These are phyloP conservation scores for Alternaria arborescens DNA, from an alignment of 2,329 filamentous ascomycete genomes.

Conservation along the genomic window DNA sequence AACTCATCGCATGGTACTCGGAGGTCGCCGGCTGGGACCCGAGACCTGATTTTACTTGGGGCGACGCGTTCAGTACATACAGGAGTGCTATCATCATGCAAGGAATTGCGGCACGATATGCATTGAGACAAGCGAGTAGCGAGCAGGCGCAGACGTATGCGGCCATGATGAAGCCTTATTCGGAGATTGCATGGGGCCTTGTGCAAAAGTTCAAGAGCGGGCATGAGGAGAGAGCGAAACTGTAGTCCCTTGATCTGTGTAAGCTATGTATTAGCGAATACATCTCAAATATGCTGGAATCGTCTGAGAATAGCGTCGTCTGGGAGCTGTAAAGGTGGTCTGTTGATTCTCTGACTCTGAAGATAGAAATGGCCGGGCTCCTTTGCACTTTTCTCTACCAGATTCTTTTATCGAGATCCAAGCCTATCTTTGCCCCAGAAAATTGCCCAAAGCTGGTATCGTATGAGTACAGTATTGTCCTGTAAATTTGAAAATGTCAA, in stretches of 20 bases:
- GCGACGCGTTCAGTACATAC: conserved; percentile 69
- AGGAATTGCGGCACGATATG: conserved; percentile 90
- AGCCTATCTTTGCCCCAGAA: conserved; percentile 11
- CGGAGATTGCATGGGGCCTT: conserved; percentile 79
- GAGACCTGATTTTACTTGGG: conserved; percentile 67
- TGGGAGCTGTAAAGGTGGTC: background rate
- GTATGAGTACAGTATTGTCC: conserved; percentile 28
- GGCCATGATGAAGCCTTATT: conserved; percentile 73
- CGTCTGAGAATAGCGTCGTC: background rate
- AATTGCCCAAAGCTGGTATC: conserved; percentile 35
- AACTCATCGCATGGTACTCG: conserved; percentile 72
- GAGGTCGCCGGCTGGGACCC: conserved; percentile 77
- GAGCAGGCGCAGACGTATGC: conserved; percentile 79
- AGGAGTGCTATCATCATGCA: conserved; percentile 74
- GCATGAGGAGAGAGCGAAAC: conserved; percentile 45
- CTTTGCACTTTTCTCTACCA: conserved; percentile 22
- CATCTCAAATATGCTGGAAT: background rate
- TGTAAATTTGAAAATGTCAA: conserved; percentile 35
- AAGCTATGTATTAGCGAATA: background rate
- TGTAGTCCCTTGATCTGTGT: conserved; percentile 32
- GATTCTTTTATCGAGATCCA: conserved; percentile 15
- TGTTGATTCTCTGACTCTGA: conserved; percentile 12
- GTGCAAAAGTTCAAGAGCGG: conserved; percentile 63
- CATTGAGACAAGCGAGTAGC: conserved; percentile 87
- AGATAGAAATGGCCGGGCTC: conserved; percentile 9